Percentiles rank a stretch among this genome's conserved stretches.
Conservation (phyloP, 192 early-diverging fungal genomes). For the Geranomyces variabilis region DNA sequence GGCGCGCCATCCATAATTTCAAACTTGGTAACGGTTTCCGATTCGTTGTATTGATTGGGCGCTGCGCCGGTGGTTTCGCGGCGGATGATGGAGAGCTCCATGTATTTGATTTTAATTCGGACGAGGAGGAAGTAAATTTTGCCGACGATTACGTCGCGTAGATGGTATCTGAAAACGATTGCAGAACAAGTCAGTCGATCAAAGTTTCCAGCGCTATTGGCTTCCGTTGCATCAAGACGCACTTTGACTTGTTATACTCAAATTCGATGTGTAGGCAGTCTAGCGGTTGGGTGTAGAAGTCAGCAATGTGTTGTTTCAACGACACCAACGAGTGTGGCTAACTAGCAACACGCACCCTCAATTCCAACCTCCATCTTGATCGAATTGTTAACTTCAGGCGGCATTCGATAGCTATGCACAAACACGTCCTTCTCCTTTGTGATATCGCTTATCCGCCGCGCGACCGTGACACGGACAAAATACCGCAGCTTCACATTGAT, state of each 20-base stretch:
- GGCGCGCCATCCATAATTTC: conserved; percentile 99
- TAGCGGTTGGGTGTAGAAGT: too few relatives aligned
- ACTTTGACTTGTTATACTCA: conserved; percentile 99
- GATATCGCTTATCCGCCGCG: conserved; percentile 84
- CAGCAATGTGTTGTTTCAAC: too few relatives aligned
- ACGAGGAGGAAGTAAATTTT: conserved; percentile 99
- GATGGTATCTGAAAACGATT: conserved; percentile 74
- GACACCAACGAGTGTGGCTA: too few relatives aligned
- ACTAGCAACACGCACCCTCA: conserved; percentile 60
- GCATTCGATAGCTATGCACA: conserved; percentile 97
- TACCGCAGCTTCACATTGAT: conserved; percentile 96
- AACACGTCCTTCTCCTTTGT: conserved; percentile 94
- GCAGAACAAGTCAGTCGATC: background rate
- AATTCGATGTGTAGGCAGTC: conserved; percentile 99
- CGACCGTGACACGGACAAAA: conserved; percentile 91
- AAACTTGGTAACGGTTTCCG: conserved; percentile 98
- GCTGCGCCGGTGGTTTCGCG: conserved; percentile 96
- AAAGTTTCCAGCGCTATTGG: too few relatives aligned
- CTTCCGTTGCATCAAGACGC: too few relatives aligned
- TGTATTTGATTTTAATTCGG: conserved; percentile 99
- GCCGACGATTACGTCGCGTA: conserved; percentile 99
- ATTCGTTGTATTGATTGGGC: conserved; percentile 98
- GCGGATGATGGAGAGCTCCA: conserved; percentile 98
- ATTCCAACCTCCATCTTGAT: conserved; percentile 99
- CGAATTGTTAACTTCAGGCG: conserved; percentile 86